These are phyloP conservation scores for Panicum virgatum DNA, from an alignment of 202 grass and related monocot genomes.

Conservation along the genomic window DNA sequence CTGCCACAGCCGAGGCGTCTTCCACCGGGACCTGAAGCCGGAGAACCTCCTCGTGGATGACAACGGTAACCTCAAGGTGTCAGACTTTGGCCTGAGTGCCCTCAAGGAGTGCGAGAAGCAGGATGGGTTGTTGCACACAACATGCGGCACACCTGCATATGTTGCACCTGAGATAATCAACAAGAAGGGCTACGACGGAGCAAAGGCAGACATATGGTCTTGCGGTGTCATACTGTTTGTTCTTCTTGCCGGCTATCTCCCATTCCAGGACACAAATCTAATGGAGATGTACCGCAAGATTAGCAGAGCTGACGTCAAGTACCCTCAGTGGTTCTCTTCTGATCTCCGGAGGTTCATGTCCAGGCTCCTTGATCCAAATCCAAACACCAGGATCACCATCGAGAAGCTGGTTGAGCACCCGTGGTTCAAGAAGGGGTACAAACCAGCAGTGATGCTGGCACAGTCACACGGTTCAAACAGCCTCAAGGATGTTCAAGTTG, in stretches of 20 bases:
- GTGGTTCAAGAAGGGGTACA: conserved; percentile 86
- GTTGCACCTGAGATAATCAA: conserved; percentile 82
- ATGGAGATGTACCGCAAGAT: conserved; percentile 91
- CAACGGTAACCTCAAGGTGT: conserved; percentile 82
- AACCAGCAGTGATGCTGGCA: conserved; percentile 43
- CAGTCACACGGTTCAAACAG: conserved; percentile 33
- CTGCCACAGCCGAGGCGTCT: conserved; percentile 91
- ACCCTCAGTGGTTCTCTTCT: conserved; percentile 61
- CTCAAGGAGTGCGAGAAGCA: conserved; percentile 69
- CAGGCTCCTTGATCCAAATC: conserved; percentile 74
- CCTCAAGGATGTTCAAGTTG: conserved; percentile 59
- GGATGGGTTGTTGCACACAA: conserved; percentile 72
- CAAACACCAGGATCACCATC: conserved; percentile 65
- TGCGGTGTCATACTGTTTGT: conserved; percentile 84
- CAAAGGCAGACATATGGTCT: conserved; percentile 89
- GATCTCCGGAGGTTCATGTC: conserved; percentile 53
- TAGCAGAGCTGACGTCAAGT: conserved; percentile 65
- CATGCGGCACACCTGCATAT: conserved; percentile 79
- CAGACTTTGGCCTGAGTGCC: conserved; percentile 81
- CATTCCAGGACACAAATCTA: conserved; percentile 70
- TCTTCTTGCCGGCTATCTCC: conserved; percentile 70
- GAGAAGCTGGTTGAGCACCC: conserved; percentile 58
- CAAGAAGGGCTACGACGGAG: conserved; percentile 81
- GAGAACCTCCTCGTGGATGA: conserved; percentile 90
- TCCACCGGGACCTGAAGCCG: conserved; percentile 83